phyloP scores from a whole-genome alignment of 1,139 yeast species.

The Spencermartinsiella ligniputridi region DNA sequence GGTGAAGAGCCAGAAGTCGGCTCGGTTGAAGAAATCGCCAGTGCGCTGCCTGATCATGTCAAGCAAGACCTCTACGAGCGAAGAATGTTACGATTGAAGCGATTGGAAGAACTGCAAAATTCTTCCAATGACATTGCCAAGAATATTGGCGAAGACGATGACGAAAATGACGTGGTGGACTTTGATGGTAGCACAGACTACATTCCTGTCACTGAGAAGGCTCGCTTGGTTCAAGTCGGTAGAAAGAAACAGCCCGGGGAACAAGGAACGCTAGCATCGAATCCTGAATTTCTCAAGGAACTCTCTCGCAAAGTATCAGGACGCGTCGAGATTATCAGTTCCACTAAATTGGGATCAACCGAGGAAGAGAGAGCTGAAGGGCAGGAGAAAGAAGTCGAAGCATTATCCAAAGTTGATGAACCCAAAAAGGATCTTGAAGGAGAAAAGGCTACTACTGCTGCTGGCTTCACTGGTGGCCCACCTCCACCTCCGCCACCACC shows the following conservation, averaged over 20 bases:
- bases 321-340: constrained; percentile 3
- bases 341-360: not conserved
- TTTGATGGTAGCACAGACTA: not conserved
- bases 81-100: constrained; percentile 24
- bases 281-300: constrained; percentile 3
- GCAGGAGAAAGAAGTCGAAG: not conserved
- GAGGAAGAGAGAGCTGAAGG: constrained; percentile 3
- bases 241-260: constrained; percentile 10
- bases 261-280: not conserved
- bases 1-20: constrained; percentile 16
- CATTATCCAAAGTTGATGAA: not conserved
- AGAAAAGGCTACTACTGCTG: constrained; percentile 4
- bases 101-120: constrained; percentile 30
- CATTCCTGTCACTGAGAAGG: constrained; percentile 22
- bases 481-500: constrained; percentile 35
- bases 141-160: constrained; percentile 14
- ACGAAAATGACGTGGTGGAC: no score
- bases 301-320: constrained; percentile 3
- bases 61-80: constrained; percentile 26
- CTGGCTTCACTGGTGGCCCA: constrained; percentile 10
- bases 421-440: not conserved
- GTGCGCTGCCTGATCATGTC: constrained; percentile 14
- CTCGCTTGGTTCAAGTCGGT: constrained; percentile 21
- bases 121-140: constrained; percentile 32
- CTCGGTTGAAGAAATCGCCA: constrained; percentile 10